phyloP scores from a whole-genome alignment of 805 yeast species.

The Candida quercuum region DNA sequence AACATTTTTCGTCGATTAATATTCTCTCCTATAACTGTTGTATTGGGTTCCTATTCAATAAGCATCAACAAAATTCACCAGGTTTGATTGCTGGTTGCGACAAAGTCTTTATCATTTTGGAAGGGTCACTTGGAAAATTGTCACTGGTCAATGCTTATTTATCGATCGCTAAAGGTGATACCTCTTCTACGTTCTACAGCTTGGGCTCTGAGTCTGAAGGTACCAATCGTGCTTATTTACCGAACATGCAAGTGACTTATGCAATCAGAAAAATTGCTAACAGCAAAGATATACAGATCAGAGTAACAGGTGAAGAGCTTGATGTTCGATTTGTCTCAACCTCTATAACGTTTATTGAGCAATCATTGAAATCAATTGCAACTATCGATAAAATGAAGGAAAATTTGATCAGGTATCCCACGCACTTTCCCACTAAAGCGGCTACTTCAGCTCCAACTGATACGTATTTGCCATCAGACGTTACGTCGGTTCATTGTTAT shows the following conservation, averaged over 20 bases:
- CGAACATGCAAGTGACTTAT: slow-evolving; percentile 58
- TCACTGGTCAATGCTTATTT: slow-evolving; percentile 64
- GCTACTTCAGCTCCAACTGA: slow-evolving; percentile 4
- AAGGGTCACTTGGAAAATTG: slow-evolving; percentile 58
- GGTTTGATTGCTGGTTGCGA: slow-evolving; percentile 82
- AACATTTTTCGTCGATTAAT: slow-evolving; percentile 41
- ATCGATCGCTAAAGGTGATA: slow-evolving; percentile 62
- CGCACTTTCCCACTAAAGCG: not conserved
- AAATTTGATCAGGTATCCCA: slow-evolving; percentile 9
- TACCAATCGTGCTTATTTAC: slow-evolving; percentile 61
- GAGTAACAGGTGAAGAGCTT: slow-evolving; percentile 61
- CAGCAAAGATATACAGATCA: slow-evolving; percentile 37
- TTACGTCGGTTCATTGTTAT: slow-evolving; percentile 41
- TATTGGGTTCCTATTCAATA: slow-evolving; percentile 73
- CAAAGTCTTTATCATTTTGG: slow-evolving; percentile 59
- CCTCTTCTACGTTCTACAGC: slow-evolving; percentile 45
- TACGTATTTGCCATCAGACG: slow-evolving; percentile 16
- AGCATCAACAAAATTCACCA: slow-evolving; percentile 36
- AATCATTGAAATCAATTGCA: slow-evolving; percentile 41
- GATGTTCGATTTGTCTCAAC: slow-evolving; percentile 61
- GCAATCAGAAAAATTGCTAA: slow-evolving; percentile 24
- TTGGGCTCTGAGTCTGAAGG: slow-evolving; percentile 38
- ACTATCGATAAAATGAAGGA: slow-evolving; percentile 33
- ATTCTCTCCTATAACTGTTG: slow-evolving; percentile 62
- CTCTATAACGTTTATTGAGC: slow-evolving; percentile 49